Conservation (phyloP, 768 basidiomycete species). For the Kwoniella dendrophila region DNA sequence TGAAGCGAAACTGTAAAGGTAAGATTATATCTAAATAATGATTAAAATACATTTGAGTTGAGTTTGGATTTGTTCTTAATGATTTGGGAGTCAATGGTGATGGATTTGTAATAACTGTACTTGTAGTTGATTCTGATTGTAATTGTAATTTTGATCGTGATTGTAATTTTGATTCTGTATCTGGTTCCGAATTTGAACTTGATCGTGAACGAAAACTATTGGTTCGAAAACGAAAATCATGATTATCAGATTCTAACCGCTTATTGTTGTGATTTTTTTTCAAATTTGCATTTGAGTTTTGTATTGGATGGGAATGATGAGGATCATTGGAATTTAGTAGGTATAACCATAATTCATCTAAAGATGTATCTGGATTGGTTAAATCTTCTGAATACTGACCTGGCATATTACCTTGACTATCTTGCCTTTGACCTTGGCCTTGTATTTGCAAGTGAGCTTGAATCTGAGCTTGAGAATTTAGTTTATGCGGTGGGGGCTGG, state of each 20-base stretch:
- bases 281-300: too few relatives aligned
- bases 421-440: neutral
- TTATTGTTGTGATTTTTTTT: too few relatives aligned
- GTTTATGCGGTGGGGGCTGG: neutral
- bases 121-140: too few relatives aligned
- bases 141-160: too few relatives aligned
- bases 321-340: slow-evolving; percentile 1
- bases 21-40: slow-evolving; percentile 4
- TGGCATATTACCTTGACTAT: neutral
- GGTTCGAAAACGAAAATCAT: too few relatives aligned
- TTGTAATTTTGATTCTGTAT: neutral
- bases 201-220: too few relatives aligned
- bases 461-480: neutral
- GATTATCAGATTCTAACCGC: too few relatives aligned
- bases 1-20: neutral
- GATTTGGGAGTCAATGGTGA: neutral
- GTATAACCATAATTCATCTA: slow-evolving; percentile 7
- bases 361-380: neutral
- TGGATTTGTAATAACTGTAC: too few relatives aligned
- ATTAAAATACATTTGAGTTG: neutral
- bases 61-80: neutral
- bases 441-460: neutral
- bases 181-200: too few relatives aligned
- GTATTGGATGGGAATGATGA: too few relatives aligned
- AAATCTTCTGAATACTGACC: neutral